These are phyloP conservation scores for Diaporthe amygdali DNA, from an alignment of 2,329 filamentous ascomycete species.

Conservation along the genomic window DNA sequence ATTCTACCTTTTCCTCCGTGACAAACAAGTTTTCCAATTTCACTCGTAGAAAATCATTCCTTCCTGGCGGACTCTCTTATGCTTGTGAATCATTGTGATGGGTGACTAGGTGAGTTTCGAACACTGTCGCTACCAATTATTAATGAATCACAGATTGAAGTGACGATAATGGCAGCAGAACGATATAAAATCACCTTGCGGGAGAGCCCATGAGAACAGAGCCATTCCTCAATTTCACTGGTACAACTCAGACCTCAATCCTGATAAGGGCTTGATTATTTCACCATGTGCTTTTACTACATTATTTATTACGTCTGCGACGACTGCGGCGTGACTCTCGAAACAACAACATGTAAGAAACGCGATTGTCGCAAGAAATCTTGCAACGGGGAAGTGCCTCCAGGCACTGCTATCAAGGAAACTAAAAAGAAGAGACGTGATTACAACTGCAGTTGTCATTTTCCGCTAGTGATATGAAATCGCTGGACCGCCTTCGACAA, in stretches of 20 bases:
- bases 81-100: too few relatives aligned
- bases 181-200: not conserved
- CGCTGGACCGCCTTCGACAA: not conserved
- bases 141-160: not conserved
- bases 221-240: too few relatives aligned
- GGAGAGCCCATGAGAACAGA: not conserved
- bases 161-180: not conserved
- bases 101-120: not conserved
- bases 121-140: too few relatives aligned
- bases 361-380: not conserved
- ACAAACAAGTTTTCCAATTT: too few relatives aligned
- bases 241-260: not conserved
- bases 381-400: not conserved
- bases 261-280: not conserved
- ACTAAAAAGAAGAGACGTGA: not conserved
- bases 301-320: not conserved
- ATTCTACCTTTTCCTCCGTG: too few relatives aligned
- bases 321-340: not conserved
- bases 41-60: too few relatives aligned
- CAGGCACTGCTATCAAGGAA: not conserved
- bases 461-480: not conserved
- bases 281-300: not conserved
- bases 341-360: not conserved
- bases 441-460: not conserved
- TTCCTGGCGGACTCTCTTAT: too few relatives aligned